A percentile compares a stretch with the other conserved stretches of the same genome.
These are phyloP conservation scores for Ascochyta fabae DNA, from an alignment of 2,329 filamentous ascomycete species.

Conservation along the genomic window DNA sequence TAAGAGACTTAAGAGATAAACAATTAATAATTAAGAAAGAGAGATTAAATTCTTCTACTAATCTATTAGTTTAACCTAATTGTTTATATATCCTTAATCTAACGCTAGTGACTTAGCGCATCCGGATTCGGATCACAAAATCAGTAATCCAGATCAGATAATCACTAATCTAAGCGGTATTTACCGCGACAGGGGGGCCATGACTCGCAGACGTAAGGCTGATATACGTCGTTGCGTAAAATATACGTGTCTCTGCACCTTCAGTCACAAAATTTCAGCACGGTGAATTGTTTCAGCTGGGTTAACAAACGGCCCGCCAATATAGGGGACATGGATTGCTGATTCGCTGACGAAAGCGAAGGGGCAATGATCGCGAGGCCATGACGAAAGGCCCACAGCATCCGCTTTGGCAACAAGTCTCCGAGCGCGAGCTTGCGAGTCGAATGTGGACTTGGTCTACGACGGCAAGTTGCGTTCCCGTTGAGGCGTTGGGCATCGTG, in stretches of 20 bases:
- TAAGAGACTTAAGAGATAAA: too few species aligned
- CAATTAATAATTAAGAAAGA: too few species aligned
- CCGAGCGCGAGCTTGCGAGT: not conserved
- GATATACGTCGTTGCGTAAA: constrained; percentile 2
- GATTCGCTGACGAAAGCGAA: not conserved
- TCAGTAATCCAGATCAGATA: too few species aligned
- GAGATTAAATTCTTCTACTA: too few species aligned
- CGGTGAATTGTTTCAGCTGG: not conserved
- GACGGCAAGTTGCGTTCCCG: constrained; percentile 6
- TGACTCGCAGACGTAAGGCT: constrained; percentile 13
- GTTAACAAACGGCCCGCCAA: not conserved
- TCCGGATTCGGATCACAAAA: too few species aligned
- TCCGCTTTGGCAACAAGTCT: not conserved
- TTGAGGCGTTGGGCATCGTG: constrained; percentile 1
- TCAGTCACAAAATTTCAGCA: not conserved
- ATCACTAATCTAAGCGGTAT: too few species aligned
- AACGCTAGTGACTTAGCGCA: too few species aligned
- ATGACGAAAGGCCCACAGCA: not conserved
- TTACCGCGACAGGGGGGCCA: too few species aligned
- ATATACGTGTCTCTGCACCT: not conserved
- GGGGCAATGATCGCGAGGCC: not conserved
- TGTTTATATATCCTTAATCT: too few species aligned
- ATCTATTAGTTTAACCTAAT: too few species aligned
- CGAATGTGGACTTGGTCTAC: not conserved
- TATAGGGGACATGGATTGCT: not conserved